Evolutionary conservation across 2,329 filamentous ascomycete genomes (phyloP), one percentile per base, ranked within the genome.

Genomic region (Teratosphaeria zuluensis): DNA sequence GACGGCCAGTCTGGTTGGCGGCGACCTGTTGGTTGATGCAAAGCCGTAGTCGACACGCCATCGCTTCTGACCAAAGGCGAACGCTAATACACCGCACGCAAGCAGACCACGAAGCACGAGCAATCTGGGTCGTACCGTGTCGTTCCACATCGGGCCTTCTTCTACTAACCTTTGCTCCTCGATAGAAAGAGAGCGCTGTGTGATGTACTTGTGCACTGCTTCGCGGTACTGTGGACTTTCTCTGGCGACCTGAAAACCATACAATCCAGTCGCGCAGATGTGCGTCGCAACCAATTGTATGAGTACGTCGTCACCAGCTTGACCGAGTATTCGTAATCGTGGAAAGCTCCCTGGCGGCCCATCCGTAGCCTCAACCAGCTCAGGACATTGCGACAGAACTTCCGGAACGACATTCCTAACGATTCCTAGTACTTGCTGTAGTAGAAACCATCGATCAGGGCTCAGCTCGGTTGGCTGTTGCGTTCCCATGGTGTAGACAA

Each of bases 61-160:
- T 3, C 83, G 73, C 66, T 87, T 88, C 57, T 81, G 81, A 55
- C 81, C 80, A 0, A 88, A 66, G 2, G 77, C 80, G 30, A 85
- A 78, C 1, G 82, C 66, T 0, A 90, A 69, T 2, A 90, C 82
- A 0, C 80, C 74, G 57, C 84, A 78, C 0, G 82, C 76, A 0
- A 90, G 67, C 0, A 90, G 72, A 0, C 87, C 87, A 0, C 87
- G 81, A 0, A 90, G 68, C 0, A 88, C 76, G 7, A 84, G 78
- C 0, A 87, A 61, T 11, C 11, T 24, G 6, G 12, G 67, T 59
- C 75, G 70, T 2, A 51, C 60, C 0, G 58, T 28, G 0, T 60
- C 59, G 12, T 48, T 54, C 62, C 61, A 66, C 55, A 69, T 64
- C 6, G 35, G 30, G 12, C 48, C 53, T 24, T 56, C 16, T 42